Evolutionary conservation across 805 yeast genomes (phyloP).

Genomic region (Schizosaccharomyces lindneri): DNA sequence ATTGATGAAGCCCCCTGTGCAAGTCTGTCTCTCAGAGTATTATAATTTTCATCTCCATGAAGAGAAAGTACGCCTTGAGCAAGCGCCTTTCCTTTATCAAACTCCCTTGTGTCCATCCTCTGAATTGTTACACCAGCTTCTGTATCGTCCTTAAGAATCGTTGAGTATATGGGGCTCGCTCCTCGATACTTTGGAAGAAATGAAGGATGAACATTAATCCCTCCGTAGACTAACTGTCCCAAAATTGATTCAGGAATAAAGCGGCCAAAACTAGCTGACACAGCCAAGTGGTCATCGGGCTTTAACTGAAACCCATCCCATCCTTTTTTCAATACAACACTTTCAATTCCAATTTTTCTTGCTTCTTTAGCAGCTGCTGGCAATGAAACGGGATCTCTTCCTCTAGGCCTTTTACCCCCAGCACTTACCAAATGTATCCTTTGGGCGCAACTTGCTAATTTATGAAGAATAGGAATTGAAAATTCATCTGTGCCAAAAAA

Average conservation of each 20-base stretch:
- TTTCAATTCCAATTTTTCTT: background rate
- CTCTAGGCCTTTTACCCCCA: constrained; percentile 20
- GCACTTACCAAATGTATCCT: constrained; percentile 39
- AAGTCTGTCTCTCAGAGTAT: constrained; percentile 24
- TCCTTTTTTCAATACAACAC: constrained; percentile 14
- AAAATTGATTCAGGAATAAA: constrained; percentile 47
- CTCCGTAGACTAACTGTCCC: constrained; percentile 26
- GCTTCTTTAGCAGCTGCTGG: background rate
- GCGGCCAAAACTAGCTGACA: constrained; percentile 83
- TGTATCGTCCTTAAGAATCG: constrained; percentile 37
- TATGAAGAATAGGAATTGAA: constrained; percentile 28
- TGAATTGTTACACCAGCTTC: constrained; percentile 72
- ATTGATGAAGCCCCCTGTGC: constrained; percentile 39
- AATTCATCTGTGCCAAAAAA: constrained; percentile 60
- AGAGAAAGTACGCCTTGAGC: constrained; percentile 25
- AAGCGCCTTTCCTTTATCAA: constrained; percentile 56
- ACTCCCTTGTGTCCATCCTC: constrained; percentile 64
- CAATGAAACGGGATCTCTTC: constrained; percentile 22
- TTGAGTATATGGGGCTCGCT: constrained; percentile 68
- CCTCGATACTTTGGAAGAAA: constrained; percentile 60
- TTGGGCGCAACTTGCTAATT: constrained; percentile 24
- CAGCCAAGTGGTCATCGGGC: constrained; percentile 31
- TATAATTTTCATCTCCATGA: constrained; percentile 20
- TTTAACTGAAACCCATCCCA: constrained; percentile 16
- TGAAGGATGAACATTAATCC: constrained; percentile 84